phyloP scores from a whole-genome alignment of 2,329 filamentous ascomycete species.

The Hymenoscyphus repandus region DNA sequence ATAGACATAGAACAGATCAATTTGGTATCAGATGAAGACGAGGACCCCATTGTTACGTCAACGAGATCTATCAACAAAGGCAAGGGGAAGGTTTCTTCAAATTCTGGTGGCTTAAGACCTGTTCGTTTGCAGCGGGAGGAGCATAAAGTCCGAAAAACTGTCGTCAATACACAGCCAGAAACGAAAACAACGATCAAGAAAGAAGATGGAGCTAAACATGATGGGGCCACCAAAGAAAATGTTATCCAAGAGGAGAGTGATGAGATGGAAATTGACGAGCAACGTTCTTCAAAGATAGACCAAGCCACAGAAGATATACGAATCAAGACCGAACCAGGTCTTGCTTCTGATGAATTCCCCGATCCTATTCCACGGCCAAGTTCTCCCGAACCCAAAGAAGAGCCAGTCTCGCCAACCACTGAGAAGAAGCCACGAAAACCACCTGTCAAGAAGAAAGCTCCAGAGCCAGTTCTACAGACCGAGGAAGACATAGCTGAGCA shows the following conservation, averaged over 20 bases:
- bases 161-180: slow-evolving; percentile 25
- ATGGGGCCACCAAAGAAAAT: slow-evolving; percentile 2
- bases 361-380: not conserved
- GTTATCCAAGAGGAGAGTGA: not conserved
- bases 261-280: slow-evolving; percentile 18
- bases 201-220: not conserved
- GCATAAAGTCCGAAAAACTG: slow-evolving; percentile 27
- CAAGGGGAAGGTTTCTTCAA: slow-evolving; percentile 7
- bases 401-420: slow-evolving; percentile 1
- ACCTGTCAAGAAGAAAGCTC: slow-evolving; percentile 12
- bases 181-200: slow-evolving; percentile 4
- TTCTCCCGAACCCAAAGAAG: slow-evolving; percentile 6
- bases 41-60: slow-evolving; percentile 7
- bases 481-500: slow-evolving; percentile 47
- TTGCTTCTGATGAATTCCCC: not conserved
- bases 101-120: slow-evolving; percentile 20
- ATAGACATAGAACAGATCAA: slow-evolving; percentile 30
- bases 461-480: slow-evolving; percentile 42
- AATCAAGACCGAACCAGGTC: slow-evolving; percentile 16
- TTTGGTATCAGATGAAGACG: slow-evolving; percentile 17
- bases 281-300: slow-evolving; percentile 3
- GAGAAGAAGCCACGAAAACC: slow-evolving; percentile 1
- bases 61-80: slow-evolving; percentile 8
- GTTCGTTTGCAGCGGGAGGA: slow-evolving; percentile 27
- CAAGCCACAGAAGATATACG: slow-evolving; percentile 1